These are phyloP conservation scores for Tylopilus felleus DNA, from an alignment of 768 basidiomycete species.

Conservation along the genomic window DNA sequence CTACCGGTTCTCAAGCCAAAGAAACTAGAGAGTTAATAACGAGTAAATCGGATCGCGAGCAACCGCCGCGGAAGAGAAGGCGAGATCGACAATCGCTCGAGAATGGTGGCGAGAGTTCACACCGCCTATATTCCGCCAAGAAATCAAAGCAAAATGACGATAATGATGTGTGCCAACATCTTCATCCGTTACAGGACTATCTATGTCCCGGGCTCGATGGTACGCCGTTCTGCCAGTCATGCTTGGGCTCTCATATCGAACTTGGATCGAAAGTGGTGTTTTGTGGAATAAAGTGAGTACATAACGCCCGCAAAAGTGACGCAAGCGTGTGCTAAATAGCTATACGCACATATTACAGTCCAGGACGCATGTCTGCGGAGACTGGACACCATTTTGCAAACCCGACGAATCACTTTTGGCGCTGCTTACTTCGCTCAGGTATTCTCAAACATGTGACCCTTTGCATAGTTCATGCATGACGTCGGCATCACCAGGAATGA, in stretches of 20 bases:
- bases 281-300: constrained; percentile 77
- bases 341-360: constrained; percentile 37
- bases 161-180: constrained; percentile 51
- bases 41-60: neutral
- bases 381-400: constrained; percentile 78
- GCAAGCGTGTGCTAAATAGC: neutral
- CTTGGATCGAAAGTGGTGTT: constrained; percentile 55
- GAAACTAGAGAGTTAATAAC: neutral
- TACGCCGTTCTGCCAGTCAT: constrained; percentile 27
- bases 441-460: neutral
- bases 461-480: neutral
- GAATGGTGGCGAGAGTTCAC: neutral
- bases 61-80: neutral
- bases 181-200: constrained; percentile 51
- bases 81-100: neutral
- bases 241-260: neutral
- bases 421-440: constrained; percentile 67
- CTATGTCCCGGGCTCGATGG: constrained; percentile 54
- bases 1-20: neutral
- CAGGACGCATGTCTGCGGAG: constrained; percentile 63
- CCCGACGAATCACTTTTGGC: constrained; percentile 82
- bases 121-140: constrained; percentile 12
- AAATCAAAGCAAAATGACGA: constrained; percentile 45
- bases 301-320: neutral
- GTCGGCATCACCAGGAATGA: constrained; percentile 46